Conservation (phyloP, 441 rosid species). For the Erodium texanum region DNA sequence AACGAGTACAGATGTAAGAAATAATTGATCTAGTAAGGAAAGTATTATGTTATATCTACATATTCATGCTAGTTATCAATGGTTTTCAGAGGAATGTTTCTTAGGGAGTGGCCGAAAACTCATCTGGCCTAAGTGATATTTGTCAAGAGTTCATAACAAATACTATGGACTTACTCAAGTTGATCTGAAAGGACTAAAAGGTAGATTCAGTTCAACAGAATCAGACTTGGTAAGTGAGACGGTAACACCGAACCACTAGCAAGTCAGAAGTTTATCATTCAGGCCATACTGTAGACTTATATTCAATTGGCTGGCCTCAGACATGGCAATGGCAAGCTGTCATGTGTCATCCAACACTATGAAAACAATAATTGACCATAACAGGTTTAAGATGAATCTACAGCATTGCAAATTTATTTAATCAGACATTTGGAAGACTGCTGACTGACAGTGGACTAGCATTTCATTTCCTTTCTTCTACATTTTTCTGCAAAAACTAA, state of each 20-base stretch:
- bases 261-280: background rate
- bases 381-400: background rate
- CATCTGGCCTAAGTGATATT: slow-evolving; percentile 9
- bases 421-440: background rate
- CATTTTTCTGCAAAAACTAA: background rate
- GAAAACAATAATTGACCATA: background rate
- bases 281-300: background rate
- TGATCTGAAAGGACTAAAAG: slow-evolving; percentile 9
- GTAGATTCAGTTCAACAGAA: slow-evolving; percentile 2
- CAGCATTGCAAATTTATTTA: background rate
- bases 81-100: slow-evolving; percentile 4
- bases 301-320: background rate
- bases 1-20: slow-evolving; percentile 17
- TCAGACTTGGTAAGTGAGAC: background rate
- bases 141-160: background rate
- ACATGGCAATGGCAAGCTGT: background rate
- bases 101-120: background rate
- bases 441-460: background rate
- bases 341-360: background rate
- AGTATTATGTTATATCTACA: background rate
- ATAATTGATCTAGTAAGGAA: slow-evolving; percentile 15
- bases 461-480: background rate
- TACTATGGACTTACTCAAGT: background rate
- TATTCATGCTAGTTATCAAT: background rate
- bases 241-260: background rate